These are phyloP conservation scores for Coniochaeta ligniaria DNA, from an alignment of 2,329 filamentous ascomycete species.

Conservation along the genomic window DNA sequence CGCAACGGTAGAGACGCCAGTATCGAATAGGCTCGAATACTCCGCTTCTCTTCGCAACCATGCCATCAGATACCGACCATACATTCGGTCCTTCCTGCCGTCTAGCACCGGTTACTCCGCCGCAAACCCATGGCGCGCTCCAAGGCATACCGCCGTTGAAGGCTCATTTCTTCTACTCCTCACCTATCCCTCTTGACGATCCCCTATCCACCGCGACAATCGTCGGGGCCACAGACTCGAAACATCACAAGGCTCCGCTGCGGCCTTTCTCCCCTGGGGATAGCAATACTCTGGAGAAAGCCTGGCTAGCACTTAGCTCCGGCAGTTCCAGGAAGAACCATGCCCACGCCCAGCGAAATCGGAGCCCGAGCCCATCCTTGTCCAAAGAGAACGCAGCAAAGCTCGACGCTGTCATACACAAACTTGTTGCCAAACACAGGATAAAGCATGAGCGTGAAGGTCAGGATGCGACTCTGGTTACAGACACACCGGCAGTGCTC, in stretches of 20 bases:
- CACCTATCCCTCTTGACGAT: conserved; percentile 77
- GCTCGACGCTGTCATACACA: conserved; percentile 29
- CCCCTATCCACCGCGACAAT: conserved; percentile 63
- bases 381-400: conserved; percentile 27
- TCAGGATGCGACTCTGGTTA: conserved; percentile 6
- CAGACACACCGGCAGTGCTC: conserved; percentile 14
- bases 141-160: conserved; percentile 51
- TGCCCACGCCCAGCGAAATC: conserved; percentile 23
- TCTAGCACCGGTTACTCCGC: conserved; percentile 38
- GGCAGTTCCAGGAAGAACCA: conserved; percentile 42
- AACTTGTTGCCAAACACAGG: conserved; percentile 37
- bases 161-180: conserved; percentile 81
- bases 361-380: conserved; percentile 22
- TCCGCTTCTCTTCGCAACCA: background rate
- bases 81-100: conserved; percentile 55
- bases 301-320: conserved; percentile 60
- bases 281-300: conserved; percentile 70
- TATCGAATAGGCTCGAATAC: background rate
- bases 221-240: conserved; percentile 41
- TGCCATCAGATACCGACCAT: conserved; percentile 28
- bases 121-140: conserved; percentile 24
- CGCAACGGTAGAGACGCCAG: background rate
- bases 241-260: conserved; percentile 51
- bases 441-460: conserved; percentile 35
- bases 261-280: conserved; percentile 75